Conservation (phyloP, 495 filamentous ascomycete genomes). For the Aspergillus biplanus region DNA sequence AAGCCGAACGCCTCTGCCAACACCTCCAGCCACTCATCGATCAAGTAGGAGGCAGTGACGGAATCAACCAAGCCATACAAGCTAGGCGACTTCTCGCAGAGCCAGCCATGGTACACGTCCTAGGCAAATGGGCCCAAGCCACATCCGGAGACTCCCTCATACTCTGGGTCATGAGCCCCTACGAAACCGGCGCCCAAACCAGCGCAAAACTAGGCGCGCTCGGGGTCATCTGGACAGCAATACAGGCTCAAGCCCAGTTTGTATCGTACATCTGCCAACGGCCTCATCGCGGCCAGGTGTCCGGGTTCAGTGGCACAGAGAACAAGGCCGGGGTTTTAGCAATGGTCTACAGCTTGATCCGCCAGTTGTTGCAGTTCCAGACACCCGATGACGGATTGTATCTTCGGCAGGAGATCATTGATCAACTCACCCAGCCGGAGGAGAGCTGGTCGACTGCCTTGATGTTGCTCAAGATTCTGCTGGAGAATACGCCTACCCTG, state of each 20-base stretch:
- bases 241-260: background rate
- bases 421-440: background rate
- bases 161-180: background rate
- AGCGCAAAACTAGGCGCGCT: slow-evolving; percentile 1
- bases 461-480: background rate
- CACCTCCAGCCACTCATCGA: background rate
- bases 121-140: slow-evolving; percentile 6
- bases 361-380: background rate
- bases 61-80: background rate
- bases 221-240: slow-evolving; percentile 9
- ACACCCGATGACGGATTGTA: background rate
- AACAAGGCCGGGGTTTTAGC: background rate
- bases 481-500: background rate
- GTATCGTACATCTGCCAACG: background rate
- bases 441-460: background rate
- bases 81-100: background rate
- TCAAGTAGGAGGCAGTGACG: slow-evolving; percentile 2
- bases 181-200: background rate
- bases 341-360: background rate
- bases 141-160: background rate
- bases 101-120: slow-evolving; percentile 1
- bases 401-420: background rate
- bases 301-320: background rate
- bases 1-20: background rate
- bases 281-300: background rate